Conservation (phyloP, 1,139 yeast genomes). For the Yamadazyma conglobata region DNA sequence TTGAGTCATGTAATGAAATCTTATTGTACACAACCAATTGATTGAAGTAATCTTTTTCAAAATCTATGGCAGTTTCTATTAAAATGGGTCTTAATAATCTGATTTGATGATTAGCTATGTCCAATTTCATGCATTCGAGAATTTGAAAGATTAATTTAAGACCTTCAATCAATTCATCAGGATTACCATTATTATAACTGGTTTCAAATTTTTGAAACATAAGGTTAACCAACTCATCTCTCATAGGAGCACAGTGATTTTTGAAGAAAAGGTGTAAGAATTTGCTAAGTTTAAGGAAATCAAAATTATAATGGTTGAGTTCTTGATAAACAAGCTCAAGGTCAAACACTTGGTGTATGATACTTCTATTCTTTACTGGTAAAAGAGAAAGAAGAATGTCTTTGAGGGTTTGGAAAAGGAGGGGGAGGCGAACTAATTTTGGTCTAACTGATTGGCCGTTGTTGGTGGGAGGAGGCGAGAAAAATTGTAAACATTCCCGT, state of each 20-base stretch:
- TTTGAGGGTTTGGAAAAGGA: conserved; percentile 69
- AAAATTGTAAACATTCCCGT: conserved; percentile 52
- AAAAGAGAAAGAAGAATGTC: conserved; percentile 72
- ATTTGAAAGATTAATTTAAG: conserved; percentile 77
- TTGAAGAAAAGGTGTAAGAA: conserved; percentile 74
- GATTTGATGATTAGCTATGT: conserved; percentile 93
- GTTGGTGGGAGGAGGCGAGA: conserved; percentile 13
- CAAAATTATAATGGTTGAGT: conserved; percentile 62
- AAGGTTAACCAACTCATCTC: conserved; percentile 85
- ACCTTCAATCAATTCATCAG: conserved; percentile 66
- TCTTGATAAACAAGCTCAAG: conserved; percentile 76
- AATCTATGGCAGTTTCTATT: conserved; percentile 86
- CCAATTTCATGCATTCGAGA: conserved; percentile 93
- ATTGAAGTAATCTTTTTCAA: conserved; percentile 82
- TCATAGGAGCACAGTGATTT: conserved; percentile 92
- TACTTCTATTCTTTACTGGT: conserved; percentile 74
- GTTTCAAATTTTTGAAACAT: conserved; percentile 68
- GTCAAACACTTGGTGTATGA: conserved; percentile 68
- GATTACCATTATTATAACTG: conserved; percentile 55
- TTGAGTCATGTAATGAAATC: conserved; percentile 61
- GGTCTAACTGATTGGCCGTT: conserved; percentile 10
- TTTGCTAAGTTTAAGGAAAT: conserved; percentile 62
- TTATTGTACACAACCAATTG: conserved; percentile 67
- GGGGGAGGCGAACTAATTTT: conserved; percentile 53
- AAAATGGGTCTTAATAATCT: conserved; percentile 80